These are phyloP conservation scores for Ascochyta viciae-villosae DNA, from an alignment of 2,329 filamentous ascomycete genomes.

Conservation along the genomic window DNA sequence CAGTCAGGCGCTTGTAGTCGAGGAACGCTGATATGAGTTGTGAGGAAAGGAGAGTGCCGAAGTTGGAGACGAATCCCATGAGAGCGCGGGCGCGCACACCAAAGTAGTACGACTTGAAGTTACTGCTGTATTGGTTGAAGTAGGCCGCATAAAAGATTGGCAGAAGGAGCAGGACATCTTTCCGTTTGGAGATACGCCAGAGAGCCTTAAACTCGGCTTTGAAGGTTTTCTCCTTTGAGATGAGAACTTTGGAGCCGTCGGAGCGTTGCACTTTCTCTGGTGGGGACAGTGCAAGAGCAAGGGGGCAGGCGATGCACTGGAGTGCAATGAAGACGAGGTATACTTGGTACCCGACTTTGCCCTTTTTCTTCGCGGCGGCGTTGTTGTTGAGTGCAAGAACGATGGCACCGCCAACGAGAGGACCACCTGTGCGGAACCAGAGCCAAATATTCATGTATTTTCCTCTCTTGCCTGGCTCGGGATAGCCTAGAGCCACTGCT, in stretches of 20 bases:
- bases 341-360: conserved; percentile 47
- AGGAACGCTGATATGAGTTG: conserved; percentile 55
- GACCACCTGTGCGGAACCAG: conserved; percentile 60
- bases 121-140: conserved; percentile 56
- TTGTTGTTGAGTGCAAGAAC: conserved; percentile 55
- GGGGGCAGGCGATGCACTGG: conserved; percentile 47
- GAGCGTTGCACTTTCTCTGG: conserved; percentile 54
- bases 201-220: conserved; percentile 51
- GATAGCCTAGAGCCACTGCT: conserved; percentile 59
- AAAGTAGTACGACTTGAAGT: conserved; percentile 60
- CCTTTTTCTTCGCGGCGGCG: conserved; percentile 36
- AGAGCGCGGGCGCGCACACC: conserved; percentile 56
- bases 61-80: conserved; percentile 56
- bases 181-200: conserved; percentile 37
- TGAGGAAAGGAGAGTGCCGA: conserved; percentile 54
- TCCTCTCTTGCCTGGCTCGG: conserved; percentile 57
- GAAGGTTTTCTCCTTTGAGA: conserved; percentile 49
- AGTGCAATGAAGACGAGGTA: conserved; percentile 55
- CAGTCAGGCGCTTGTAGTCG: conserved; percentile 50
- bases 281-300: conserved; percentile 50
- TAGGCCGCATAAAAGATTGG: conserved; percentile 56
- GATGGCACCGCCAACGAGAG: conserved; percentile 57
- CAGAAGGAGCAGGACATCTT: conserved; percentile 50
- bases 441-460: conserved; percentile 58
- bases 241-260: conserved; percentile 51